Percentiles rank a stretch among this genome's conserved stretches.
Evolutionary conservation across 768 basidiomycete species (phyloP).

Genomic region (Collybia sp.): DNA sequence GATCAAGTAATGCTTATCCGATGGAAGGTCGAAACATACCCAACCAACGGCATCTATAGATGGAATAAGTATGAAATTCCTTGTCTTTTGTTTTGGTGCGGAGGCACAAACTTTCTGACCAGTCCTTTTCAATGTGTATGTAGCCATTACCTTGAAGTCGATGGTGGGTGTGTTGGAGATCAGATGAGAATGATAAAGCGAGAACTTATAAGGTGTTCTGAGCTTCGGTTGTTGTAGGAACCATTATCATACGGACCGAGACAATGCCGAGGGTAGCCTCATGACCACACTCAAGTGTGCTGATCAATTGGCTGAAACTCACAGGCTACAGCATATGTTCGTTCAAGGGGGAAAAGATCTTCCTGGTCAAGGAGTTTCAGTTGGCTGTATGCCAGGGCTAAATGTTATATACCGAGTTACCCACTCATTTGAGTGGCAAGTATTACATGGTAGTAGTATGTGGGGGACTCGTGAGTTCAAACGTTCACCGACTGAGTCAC

Average conservation of each 20-base stretch:
- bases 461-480: too few species aligned
- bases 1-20: slow-evolving; percentile 4
- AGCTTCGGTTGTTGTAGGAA: too few species aligned
- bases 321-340: too few species aligned
- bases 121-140: slow-evolving; percentile 53
- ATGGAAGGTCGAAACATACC: slow-evolving; percentile 34
- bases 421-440: too few species aligned
- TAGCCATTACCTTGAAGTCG: slow-evolving; percentile 33
- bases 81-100: background rate
- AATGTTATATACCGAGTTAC: too few species aligned
- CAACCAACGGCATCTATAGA: slow-evolving; percentile 64
- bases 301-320: too few species aligned
- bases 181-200: background rate
- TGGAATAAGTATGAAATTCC: slow-evolving; percentile 1
- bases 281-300: too few species aligned
- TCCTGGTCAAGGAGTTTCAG: too few species aligned
- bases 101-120: slow-evolving; percentile 44
- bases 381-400: too few species aligned
- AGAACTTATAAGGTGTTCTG: background rate
- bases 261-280: slow-evolving; percentile 1
- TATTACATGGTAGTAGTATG: too few species aligned
- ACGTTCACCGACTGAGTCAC: too few species aligned
- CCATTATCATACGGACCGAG: background rate
- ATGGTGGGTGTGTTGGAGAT: slow-evolving; percentile 6
- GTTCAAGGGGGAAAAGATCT: too few species aligned